Conservation (phyloP, 164 flowering plant species). For the Aristolochia contorta region DNA sequence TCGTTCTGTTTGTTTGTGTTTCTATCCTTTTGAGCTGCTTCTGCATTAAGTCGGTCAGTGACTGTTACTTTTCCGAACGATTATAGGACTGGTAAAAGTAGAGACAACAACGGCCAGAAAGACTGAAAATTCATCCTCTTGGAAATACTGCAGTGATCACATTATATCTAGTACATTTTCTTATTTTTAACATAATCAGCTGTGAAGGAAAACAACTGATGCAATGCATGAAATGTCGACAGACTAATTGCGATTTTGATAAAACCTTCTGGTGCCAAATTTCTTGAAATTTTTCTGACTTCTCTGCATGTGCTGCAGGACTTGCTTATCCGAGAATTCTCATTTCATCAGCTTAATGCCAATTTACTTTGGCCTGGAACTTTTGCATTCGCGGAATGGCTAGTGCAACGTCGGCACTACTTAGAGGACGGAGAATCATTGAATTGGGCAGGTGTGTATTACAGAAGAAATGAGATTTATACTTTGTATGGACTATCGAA, state of each 20-base stretch:
- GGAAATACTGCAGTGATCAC: too few relatives aligned
- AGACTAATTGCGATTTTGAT: too few relatives aligned
- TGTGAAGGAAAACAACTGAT: not conserved
- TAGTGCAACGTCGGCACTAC: conserved; percentile 41
- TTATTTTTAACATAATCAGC: conserved; percentile 1
- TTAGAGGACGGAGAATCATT: conserved; percentile 48
- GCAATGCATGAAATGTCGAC: too few relatives aligned
- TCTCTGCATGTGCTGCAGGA: conserved; percentile 36
- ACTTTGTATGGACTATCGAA: not conserved
- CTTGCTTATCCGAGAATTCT: conserved; percentile 64
- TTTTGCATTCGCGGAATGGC: conserved; percentile 88
- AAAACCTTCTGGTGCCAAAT: too few relatives aligned
- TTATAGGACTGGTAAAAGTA: too few relatives aligned
- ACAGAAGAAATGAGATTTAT: not conserved
- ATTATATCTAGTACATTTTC: not conserved
- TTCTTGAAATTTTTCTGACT: too few relatives aligned
- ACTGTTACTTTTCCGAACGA: too few relatives aligned
- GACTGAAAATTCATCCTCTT: too few relatives aligned
- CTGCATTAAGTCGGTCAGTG: not conserved
- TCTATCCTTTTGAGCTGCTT: not conserved
- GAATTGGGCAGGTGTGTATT: conserved; percentile 79
- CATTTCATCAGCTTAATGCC: conserved; percentile 91
- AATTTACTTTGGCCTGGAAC: conserved; percentile 98
- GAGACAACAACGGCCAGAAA: too few relatives aligned
- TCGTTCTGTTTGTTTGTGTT: too few relatives aligned